These are phyloP conservation scores for Papiliotrema terrestris DNA, from an alignment of 1,284 basidiomycete genomes.

Conservation along the genomic window DNA sequence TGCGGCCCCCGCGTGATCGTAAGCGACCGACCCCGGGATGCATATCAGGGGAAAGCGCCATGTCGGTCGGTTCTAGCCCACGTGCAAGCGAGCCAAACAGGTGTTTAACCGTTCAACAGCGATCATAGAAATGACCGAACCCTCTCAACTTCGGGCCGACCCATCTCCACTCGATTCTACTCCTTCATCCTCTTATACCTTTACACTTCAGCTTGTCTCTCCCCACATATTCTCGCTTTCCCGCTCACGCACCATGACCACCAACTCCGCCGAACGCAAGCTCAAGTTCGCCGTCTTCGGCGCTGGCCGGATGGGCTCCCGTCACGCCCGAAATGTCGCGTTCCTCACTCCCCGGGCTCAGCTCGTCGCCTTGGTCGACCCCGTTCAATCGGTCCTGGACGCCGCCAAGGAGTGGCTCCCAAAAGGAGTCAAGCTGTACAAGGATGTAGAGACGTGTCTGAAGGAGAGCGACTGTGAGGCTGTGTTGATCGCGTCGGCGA, in stretches of 20 bases:
- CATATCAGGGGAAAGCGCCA: no score
- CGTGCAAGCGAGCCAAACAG: no score
- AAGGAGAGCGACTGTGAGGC: conserved; percentile 16
- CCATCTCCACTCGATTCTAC: no score
- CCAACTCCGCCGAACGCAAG: background rate
- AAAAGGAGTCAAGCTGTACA: background rate
- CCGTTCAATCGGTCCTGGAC: background rate
- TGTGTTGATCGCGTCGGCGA: conserved; percentile 26
- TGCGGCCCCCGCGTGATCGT: no score
- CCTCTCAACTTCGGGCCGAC: no score
- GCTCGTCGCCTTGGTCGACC: conserved; percentile 23
- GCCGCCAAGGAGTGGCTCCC: conserved; percentile 14
- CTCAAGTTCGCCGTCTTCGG: conserved; percentile 22
- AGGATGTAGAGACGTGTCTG: conserved; percentile 9
- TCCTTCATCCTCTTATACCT: background rate
- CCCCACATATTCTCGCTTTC: no score
- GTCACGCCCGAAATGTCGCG: conserved; percentile 19
- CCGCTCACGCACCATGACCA: background rate
- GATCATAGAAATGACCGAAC: no score
- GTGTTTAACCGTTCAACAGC: no score
- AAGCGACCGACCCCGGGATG: no score
- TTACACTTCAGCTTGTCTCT: no score
- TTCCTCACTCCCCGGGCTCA: conserved; percentile 19
- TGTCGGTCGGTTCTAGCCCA: no score
- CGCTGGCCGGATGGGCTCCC: conserved; percentile 23